Conservation (phyloP, 768 basidiomycete genomes). For the Termitomyces sp. region DNA sequence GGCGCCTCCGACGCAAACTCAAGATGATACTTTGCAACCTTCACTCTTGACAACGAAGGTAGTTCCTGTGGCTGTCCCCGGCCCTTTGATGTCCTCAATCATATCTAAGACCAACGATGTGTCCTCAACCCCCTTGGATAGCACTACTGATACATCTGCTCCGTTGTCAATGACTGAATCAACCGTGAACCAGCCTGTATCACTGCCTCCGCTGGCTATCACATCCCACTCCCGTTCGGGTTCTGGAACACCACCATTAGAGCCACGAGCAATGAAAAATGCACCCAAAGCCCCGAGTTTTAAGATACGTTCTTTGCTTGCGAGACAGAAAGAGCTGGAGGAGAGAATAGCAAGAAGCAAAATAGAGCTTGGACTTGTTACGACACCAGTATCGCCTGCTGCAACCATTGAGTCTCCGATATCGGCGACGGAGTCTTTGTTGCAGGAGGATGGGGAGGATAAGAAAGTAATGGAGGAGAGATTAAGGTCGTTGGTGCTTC, state of each 20-base stretch:
- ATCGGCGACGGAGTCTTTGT: not conserved
- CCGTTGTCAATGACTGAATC: not conserved
- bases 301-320: slow-evolving; percentile 34
- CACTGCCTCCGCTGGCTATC: not conserved
- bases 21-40: not conserved
- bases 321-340: slow-evolving; percentile 42
- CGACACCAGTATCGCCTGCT: not conserved
- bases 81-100: not conserved
- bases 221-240: slow-evolving; percentile 1
- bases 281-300: slow-evolving; percentile 34
- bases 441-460: slow-evolving; percentile 2
- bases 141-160: not conserved
- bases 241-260: slow-evolving; percentile 25
- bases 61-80: not conserved
- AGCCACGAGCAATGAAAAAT: slow-evolving; percentile 36
- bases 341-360: slow-evolving; percentile 36
- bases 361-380: slow-evolving; percentile 26
- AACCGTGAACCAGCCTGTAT: not conserved
- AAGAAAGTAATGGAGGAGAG: slow-evolving; percentile 41
- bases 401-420: not conserved
- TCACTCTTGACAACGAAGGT: not conserved
- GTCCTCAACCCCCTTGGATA: not conserved
- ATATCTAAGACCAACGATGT: not conserved
- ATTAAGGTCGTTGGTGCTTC: slow-evolving; percentile 34
- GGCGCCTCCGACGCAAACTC: not conserved